These are phyloP conservation scores for Phytophthora rubi DNA, from an alignment of 352 stramenopile genomes.

Conservation along the genomic window DNA sequence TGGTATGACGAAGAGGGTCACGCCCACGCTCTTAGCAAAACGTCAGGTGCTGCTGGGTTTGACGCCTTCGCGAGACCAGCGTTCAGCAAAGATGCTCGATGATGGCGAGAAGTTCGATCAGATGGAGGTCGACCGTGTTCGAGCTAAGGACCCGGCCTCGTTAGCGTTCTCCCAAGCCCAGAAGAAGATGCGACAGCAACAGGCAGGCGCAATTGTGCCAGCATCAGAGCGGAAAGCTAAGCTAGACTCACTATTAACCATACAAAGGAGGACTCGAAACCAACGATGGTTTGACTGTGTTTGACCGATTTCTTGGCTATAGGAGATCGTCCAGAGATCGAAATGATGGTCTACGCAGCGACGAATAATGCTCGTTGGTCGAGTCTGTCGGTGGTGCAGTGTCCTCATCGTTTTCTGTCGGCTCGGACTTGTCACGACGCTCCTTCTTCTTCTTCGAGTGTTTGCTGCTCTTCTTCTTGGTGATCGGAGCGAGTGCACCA, in stretches of 20 bases:
- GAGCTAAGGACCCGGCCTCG: constrained; percentile 88
- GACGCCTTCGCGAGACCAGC: constrained; percentile 20
- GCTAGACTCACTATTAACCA: neutral
- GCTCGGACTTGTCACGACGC: constrained; percentile 37
- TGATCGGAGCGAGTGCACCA: constrained; percentile 8
- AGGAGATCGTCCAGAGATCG: constrained; percentile 22
- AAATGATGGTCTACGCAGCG: constrained; percentile 29
- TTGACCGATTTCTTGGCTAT: constrained; percentile 4
- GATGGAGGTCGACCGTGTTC: constrained; percentile 89
- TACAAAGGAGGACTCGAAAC: no score
- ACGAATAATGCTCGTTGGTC: constrained; percentile 29
- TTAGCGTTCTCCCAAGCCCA: constrained; percentile 93
- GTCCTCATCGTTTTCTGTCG: constrained; percentile 6
- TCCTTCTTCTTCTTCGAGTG: constrained; percentile 71
- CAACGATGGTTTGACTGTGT: no score
- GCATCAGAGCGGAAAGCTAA: constrained; percentile 39
- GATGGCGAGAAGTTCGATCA: constrained; percentile 93
- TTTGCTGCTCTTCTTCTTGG: constrained; percentile 54
- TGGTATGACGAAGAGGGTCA: constrained; percentile 75
- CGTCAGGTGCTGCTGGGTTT: constrained; percentile 23
- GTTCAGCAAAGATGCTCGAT: constrained; percentile 76
- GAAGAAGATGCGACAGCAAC: constrained; percentile 85
- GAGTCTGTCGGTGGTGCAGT: constrained; percentile 10
- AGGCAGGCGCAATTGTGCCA: constrained; percentile 22
- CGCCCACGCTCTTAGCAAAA: constrained; percentile 46